Percentiles rank a stretch among this genome's conserved stretches.
Conservation (phyloP, 768 basidiomycete genomes). For the Agrocybe praecox region DNA sequence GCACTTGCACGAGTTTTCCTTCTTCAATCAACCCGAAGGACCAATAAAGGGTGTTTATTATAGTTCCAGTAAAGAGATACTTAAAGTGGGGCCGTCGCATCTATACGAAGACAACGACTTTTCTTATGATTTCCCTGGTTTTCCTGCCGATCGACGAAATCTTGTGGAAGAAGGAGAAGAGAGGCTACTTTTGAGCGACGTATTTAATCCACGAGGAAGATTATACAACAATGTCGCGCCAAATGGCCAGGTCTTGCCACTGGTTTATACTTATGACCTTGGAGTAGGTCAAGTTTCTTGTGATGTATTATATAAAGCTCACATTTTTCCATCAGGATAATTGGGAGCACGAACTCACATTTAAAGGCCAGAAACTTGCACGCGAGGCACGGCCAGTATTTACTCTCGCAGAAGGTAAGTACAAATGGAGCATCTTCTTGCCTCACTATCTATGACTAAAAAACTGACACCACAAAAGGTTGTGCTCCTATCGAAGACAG, state of each 20-base stretch:
- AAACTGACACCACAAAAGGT: not conserved
- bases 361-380: conserved; percentile 9
- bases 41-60: no score
- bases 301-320: not conserved
- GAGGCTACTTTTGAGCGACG: conserved; percentile 2
- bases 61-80: not conserved
- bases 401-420: conserved; percentile 5
- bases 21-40: not conserved
- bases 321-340: not conserved
- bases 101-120: not conserved
- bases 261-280: not conserved
- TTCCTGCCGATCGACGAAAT: not conserved
- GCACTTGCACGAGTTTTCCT: conserved; percentile 7
- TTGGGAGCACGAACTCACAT: conserved; percentile 9
- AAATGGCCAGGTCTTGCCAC: not conserved
- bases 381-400: conserved; percentile 8
- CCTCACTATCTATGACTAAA: not conserved
- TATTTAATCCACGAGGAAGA: conserved; percentile 5
- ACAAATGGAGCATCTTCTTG: no score
- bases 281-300: not conserved
- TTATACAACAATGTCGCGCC: not conserved
- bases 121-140: no score
- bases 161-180: not conserved
- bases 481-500: conserved; percentile 9
- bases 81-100: not conserved